Base-by-base conservation (phyloP, 1,284 basidiomycete genomes). In the Cutaneotrichosporon curvatum region DNA sequence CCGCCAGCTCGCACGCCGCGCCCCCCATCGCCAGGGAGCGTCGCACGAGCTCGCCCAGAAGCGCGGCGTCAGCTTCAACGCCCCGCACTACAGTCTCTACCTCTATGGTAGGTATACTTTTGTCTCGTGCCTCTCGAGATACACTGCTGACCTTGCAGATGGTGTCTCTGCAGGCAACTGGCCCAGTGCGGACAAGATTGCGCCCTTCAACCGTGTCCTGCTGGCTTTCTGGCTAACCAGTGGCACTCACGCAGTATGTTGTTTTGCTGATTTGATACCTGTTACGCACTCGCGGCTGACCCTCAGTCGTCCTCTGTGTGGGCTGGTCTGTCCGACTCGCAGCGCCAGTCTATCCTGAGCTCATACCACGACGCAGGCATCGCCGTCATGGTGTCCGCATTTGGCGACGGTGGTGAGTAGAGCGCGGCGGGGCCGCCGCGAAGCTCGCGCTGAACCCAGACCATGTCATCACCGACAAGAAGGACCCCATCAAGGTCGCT, bases 221-320 rank as follows among this genome's bases (percentile, higher is more conserved):
- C 65, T 76, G 30, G 72, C 74, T 3, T 76, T 76, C 57, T 75
- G 74, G 74, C 66, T 73, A 52, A 59, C 65, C 31, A 50, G 51
- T 19, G 61, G 63, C 9, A 64, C 73, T 0, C 65, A 66, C 5
- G 67, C 65, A 9, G 67, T 51, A 25, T 30, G 45, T 43, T 5
- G 16, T 22, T 11, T 31, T n/a, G n/a, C n/a, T n/a, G n/a, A n/a
- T n/a, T n/a, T n/a, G n/a, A 28, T 28, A 28, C 25, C 25, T 28
- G 25, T 28, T n/a, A n/a, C n/a, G n/a, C n/a, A 28, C 12, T 7
- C 25, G 25, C 12, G 25, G 25, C 25, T 28, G 25, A 28, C 12
- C 8, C 8, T 7, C 25, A 28, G 25, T 28, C 25, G 25, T 28
- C 25, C 12, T 28, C 25, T 7, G 25, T 28, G 8, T 46, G 32